These are phyloP conservation scores for Trichoderma sp. DNA, from an alignment of 2,329 filamentous ascomycete species.

Conservation along the genomic window DNA sequence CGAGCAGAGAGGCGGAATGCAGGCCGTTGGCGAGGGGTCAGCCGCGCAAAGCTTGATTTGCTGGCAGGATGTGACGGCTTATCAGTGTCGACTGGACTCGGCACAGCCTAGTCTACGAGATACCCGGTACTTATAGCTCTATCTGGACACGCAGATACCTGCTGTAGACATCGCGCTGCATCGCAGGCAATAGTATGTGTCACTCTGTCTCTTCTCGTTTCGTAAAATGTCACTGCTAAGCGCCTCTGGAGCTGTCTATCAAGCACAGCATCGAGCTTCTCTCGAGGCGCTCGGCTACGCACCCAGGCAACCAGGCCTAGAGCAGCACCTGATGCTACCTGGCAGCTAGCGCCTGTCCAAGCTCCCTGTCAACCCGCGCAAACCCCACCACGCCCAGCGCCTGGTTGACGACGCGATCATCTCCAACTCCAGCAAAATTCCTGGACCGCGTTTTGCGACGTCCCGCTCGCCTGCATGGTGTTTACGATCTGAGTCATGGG, in stretches of 20 bases:
- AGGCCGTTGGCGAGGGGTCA: constrained; percentile 24
- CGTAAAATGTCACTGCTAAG: constrained; percentile 13
- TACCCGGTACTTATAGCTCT: background rate
- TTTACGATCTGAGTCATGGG: constrained; percentile 12
- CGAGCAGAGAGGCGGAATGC: constrained; percentile 17
- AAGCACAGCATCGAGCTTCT: background rate
- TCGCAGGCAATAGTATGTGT: background rate
- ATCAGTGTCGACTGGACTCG: background rate
- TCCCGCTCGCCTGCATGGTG: constrained; percentile 16
- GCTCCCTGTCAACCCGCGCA: background rate
- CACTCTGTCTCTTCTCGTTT: background rate
- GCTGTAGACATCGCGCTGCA: background rate
- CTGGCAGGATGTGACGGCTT: background rate
- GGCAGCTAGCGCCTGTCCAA: background rate
- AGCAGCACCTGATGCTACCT: constrained; percentile 1
- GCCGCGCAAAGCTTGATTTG: constrained; percentile 15
- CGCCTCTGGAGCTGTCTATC: background rate
- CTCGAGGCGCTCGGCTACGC: background rate
- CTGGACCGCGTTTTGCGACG: constrained; percentile 22
- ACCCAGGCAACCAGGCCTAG: too few relatives aligned
- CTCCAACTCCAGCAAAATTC: constrained; percentile 17
- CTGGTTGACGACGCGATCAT: constrained; percentile 9
- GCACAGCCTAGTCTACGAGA: background rate
- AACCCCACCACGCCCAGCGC: background rate
- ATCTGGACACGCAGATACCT: background rate